Conservation (phyloP, 2,329 filamentous ascomycete species). For the Ophiostoma sp. region DNA sequence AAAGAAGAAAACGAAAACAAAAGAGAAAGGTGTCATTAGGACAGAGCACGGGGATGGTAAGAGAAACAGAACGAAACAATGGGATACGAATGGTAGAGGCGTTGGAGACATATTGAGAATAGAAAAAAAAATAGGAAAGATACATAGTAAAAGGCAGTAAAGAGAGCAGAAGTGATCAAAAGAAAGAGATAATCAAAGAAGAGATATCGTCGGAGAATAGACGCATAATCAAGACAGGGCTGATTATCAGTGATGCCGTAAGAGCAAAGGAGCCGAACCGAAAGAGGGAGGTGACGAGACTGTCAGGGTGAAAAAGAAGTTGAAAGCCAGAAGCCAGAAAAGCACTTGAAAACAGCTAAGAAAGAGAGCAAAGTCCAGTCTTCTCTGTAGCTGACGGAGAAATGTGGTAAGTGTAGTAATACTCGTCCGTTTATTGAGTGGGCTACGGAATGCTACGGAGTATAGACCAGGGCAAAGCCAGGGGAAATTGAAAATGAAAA, state of each 20-base stretch:
- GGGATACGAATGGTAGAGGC: not conserved
- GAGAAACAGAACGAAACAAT: not conserved
- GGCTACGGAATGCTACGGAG: not conserved
- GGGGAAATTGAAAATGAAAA: not conserved
- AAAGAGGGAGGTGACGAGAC: not conserved
- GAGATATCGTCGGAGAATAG: not conserved
- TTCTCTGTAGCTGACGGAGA: not conserved
- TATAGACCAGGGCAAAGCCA: not conserved
- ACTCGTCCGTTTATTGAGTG: not conserved
- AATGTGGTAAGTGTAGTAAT: not conserved
- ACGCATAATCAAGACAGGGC: not conserved
- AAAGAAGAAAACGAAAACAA: not conserved
- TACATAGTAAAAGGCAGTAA: not conserved
- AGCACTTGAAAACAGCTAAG: not conserved
- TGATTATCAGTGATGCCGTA: not conserved
- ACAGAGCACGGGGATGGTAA: not conserved
- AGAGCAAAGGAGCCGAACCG: not conserved
- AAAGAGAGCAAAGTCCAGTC: not conserved
- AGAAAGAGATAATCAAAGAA: not conserved
- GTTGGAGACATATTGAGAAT: not conserved
- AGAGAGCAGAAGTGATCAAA: not conserved
- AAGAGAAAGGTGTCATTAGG: not conserved
- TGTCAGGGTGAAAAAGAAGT: not conserved
- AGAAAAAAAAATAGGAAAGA: not conserved
- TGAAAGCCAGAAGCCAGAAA: not conserved